A percentile compares a stretch with the other conserved stretches of the same genome.
phyloP scores from a whole-genome alignment of 345 rosid genomes.

The Eucalyptus cloeziana region DNA sequence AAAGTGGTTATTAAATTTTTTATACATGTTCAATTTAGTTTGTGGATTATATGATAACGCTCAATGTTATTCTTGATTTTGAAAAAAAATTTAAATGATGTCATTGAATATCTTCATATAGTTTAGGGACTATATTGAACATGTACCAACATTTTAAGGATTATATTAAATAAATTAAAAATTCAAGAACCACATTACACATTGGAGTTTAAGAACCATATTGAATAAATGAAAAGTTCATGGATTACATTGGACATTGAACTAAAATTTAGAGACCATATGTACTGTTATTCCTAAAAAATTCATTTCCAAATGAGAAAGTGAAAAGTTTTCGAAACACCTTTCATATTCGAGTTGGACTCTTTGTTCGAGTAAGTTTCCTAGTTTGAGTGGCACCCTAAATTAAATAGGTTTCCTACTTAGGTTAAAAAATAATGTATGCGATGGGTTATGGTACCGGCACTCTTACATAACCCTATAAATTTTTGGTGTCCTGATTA shows the following conservation, averaged over 20 bases:
- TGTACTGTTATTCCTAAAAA: accelerated
- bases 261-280: no score
- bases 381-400: neutral
- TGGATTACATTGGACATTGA: accelerated
- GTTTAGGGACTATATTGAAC: neutral
- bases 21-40: neutral
- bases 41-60: accelerated
- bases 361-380: neutral
- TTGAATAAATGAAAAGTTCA: neutral
- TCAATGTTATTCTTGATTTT: no score
- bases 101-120: neutral
- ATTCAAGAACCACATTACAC: neutral
- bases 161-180: no score
- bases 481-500: neutral
- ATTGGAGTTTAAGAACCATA: accelerated
- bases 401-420: no score
- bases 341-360: neutral
- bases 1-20: no score
- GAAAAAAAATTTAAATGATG: no score
- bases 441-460: neutral
- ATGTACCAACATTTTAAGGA: no score
- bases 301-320: neutral
- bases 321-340: neutral
- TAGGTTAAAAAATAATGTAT: neutral
- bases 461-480: neutral